Evolutionary conservation across 2,329 filamentous ascomycete genomes (phyloP), one percentile per base, ranked within the genome.

Genomic region (Uncinocarpus reesii): DNA sequence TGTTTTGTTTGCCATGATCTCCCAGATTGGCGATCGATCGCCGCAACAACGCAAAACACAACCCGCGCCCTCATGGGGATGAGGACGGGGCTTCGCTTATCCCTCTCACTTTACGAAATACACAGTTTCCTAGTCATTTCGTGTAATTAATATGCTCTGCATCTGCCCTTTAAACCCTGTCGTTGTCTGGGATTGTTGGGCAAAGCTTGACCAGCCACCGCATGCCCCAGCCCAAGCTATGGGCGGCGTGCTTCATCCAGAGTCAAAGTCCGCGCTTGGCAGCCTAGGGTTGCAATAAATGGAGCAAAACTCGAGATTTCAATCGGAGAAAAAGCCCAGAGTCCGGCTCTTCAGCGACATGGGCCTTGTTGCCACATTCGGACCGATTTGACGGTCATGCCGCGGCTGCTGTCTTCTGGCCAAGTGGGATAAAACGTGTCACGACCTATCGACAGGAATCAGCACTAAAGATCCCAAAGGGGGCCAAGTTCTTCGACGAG

Each of bases 401-500:
- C 71, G 15, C 66, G 64, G 43, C 62, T 57, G 40, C 67, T 65
- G 11, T 64, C 65, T 41, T 64, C 56, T 7, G 65, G 67, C 73
- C 73, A 75, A n/a, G 69, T 74, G 1, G 69, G 68, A 13, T 69
- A 61, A 71, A 73, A 76, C 28, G 55, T 56, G 42, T 43, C 40
- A 32, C 56, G 46, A 40, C 53, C 58, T 52, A 52, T 16, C 45
- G 42, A 24, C 11, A 13, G 26, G 13, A 16, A 28, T 48, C 42
- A 48, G 46, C 11, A 29, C 28, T 29, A n/a, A n/a, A n/a, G n/a
- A n/a, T n/a, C n/a, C n/a, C n/a, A n/a, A n/a, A n/a, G n/a, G n/a
- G n/a, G n/a, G n/a, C n/a, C n/a, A n/a, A n/a, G n/a, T n/a, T n/a
- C n/a, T n/a, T n/a, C n/a, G n/a, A n/a, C n/a, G n/a, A n/a, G n/a